Evolutionary conservation across 2,329 filamentous ascomycete species (phyloP).

Genomic region (Penicillium corylophilum): DNA sequence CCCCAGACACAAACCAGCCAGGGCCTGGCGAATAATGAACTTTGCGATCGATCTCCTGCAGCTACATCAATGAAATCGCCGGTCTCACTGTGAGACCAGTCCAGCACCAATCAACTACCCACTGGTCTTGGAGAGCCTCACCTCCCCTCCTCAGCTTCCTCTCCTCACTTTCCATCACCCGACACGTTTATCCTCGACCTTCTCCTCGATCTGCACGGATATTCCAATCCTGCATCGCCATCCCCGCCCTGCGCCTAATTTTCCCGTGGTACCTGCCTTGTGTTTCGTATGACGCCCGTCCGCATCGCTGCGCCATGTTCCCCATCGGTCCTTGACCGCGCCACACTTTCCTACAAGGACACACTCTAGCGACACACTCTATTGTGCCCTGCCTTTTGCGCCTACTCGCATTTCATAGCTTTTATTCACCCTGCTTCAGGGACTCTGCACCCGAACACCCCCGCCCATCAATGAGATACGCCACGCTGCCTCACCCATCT

Average conservation of each 20-base stretch:
- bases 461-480: conserved; percentile 9
- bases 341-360: background rate
- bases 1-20: conserved; percentile 4
- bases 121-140: conserved; percentile 7
- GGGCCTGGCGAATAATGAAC: conserved; percentile 1
- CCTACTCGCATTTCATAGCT: conserved; percentile 3
- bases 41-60: background rate
- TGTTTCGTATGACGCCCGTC: conserved; percentile 1
- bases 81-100: conserved; percentile 2
- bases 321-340: background rate
- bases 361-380: background rate
- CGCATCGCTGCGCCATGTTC: conserved; percentile 7
- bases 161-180: conserved; percentile 1
- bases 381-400: background rate
- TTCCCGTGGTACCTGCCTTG: conserved; percentile 6
- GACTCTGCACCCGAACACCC: conserved; percentile 1
- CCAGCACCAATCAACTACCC: conserved; percentile 1
- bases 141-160: background rate
- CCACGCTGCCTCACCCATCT: background rate
- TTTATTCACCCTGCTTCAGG: conserved; percentile 1
- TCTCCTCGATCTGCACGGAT: conserved; percentile 5
- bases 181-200: conserved; percentile 4
- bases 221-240: conserved; percentile 4
- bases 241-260: conserved; percentile 5
- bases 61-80: background rate